A percentile compares a stretch with the other conserved stretches of the same genome.
phyloP scores from a whole-genome alignment of 2,329 filamentous ascomycete genomes.

The Chaetomium sp. region DNA sequence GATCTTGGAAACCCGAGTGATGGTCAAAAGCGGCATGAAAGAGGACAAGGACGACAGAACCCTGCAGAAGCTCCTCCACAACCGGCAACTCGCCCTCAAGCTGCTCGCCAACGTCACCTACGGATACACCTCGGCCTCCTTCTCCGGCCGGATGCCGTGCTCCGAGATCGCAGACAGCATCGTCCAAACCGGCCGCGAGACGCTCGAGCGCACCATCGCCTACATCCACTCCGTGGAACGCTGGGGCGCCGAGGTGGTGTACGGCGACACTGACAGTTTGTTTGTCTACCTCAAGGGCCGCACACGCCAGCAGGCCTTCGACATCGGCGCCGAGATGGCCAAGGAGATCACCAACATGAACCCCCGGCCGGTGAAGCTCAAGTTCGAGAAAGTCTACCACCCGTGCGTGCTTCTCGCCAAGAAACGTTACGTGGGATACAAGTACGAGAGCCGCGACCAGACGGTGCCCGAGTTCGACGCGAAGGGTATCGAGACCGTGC shows the following conservation, averaged over 20 bases:
- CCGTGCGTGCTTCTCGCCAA: slow-evolving; percentile 92
- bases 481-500: slow-evolving; percentile 96
- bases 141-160: slow-evolving; percentile 96
- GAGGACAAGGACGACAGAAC: slow-evolving; percentile 80
- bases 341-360: slow-evolving; percentile 82
- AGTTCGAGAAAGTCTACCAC: slow-evolving; percentile 98
- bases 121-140: slow-evolving; percentile 93
- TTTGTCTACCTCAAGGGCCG: slow-evolving; percentile 87
- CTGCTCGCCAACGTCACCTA: slow-evolving; percentile 98
- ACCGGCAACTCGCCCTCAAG: slow-evolving; percentile 88
- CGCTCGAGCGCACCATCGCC: slow-evolving; percentile 86
- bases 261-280: slow-evolving; percentile 93
- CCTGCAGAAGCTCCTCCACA: slow-evolving; percentile 82
- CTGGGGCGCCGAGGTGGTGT: slow-evolving; percentile 96
- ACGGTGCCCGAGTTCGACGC: slow-evolving; percentile 84
- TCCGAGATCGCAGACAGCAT: slow-evolving; percentile 98
- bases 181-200: slow-evolving; percentile 91
- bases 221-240: slow-evolving; percentile 79
- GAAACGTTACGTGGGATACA: slow-evolving; percentile 97
- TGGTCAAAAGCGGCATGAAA: slow-evolving; percentile 98
- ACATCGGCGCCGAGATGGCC: slow-evolving; percentile 87
- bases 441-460: slow-evolving; percentile 77
- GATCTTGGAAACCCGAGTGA: slow-evolving; percentile 90
- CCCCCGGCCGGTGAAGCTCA: slow-evolving; percentile 85
- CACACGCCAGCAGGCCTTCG: slow-evolving; percentile 81